These are phyloP conservation scores for Mucor mucedo DNA, from an alignment of 371 early-diverging fungal species.

Conservation along the genomic window DNA sequence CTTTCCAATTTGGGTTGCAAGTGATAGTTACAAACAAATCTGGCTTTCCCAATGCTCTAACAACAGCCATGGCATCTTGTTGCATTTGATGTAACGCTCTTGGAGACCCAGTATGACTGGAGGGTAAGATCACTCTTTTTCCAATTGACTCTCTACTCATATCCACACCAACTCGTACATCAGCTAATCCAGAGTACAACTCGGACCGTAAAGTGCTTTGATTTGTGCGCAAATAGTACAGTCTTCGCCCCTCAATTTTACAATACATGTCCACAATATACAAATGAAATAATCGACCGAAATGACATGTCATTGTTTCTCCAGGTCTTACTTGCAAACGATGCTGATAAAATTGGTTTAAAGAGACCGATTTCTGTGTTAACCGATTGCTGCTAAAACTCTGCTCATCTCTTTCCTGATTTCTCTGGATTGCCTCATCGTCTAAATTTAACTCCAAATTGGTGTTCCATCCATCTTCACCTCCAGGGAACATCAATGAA, in stretches of 20 bases:
- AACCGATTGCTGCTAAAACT: neutral
- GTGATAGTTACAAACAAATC: slow-evolving; percentile 43
- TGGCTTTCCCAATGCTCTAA: too few species aligned
- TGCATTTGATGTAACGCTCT: too few species aligned
- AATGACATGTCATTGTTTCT: neutral
- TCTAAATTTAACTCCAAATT: neutral
- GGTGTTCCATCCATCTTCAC: neutral
- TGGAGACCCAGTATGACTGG: too few species aligned
- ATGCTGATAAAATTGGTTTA: neutral
- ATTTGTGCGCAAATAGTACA: too few species aligned
- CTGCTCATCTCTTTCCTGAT: neutral
- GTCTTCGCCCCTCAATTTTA: too few species aligned
- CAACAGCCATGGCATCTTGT: too few species aligned
- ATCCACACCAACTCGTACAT: too few species aligned
- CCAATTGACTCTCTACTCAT: too few species aligned
- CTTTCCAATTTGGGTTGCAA: slow-evolving; percentile 38
- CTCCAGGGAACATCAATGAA: neutral
- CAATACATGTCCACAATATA: too few species aligned
- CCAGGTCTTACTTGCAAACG: neutral
- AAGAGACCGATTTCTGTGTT: neutral
- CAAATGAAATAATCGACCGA: neutral
- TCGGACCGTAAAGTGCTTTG: too few species aligned
- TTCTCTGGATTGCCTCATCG: neutral
- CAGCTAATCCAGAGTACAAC: too few species aligned
- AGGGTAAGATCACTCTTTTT: too few species aligned